Evolutionary conservation across 129 eudicot genomes (phyloP), one percentile per base, ranked within the genome.

Genomic region (Flaveria linearis): DNA sequence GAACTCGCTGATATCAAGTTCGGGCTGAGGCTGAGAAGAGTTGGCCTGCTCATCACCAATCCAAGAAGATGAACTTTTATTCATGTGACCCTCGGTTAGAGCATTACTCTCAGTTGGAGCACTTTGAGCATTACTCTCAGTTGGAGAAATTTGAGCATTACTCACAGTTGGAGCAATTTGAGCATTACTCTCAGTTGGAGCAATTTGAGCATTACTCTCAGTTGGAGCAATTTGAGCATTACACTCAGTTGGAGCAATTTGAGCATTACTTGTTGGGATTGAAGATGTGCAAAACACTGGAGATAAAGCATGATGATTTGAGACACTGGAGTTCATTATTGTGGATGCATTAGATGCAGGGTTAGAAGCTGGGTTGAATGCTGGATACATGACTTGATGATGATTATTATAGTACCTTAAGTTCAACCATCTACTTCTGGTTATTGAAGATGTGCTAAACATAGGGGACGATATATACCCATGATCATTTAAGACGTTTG

Each of bases 1-100:
- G 71, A 75, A 75, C 20, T 62, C 71, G 15, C 46, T 62, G 26
- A 60, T 62, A 49, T 75, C 71, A 13, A 61, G 9, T 13, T 61
- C 68, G 9, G 8, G 1, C 14, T 5, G 42, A 61, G 68, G 42
- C 18, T 25, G 16, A 46, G 60, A 63, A 75, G 50, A 49, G 47
- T 28, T 4, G 47, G 62, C 30, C 20, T 26, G 33, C 11, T 46
- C 50, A 46, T 46, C 51, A 61, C 30, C 28, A 17, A 8, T n/a
- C 53, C 1, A 25, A 45, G 47, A 15, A 74, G 58, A 30, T 26
- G 12, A 43, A 23, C 12, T 61, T 60, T 45, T 16, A 9, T 20
- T 50, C 61, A 61, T 61, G 47, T 45, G 33, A 23, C 28, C 8
- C 6, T 1, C 16, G 5, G 41, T 36, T 36, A 36, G 0, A 36